phyloP scores from a whole-genome alignment of 768 basidiomycete species.

The Galerina marginata region DNA sequence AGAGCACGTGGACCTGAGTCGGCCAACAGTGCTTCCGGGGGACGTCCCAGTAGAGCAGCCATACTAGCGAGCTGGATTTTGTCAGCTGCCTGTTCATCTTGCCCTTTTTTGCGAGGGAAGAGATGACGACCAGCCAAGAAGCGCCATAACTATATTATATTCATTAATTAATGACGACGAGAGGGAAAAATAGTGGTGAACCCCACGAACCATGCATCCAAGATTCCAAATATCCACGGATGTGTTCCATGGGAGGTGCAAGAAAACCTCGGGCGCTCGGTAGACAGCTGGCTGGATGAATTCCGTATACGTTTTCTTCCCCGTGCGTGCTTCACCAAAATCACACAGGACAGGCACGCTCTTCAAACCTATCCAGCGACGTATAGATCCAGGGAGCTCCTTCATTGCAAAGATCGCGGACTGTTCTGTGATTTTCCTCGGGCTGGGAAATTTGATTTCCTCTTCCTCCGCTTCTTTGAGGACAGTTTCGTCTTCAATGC shows the following conservation, averaged over 20 bases:
- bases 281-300: constrained; percentile 13
- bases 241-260: constrained; percentile 29
- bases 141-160: background rate
- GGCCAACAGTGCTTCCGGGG: background rate
- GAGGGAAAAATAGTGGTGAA: background rate
- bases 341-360: background rate
- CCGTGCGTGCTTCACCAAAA: no score
- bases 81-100: background rate
- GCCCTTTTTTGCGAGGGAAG: background rate
- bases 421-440: background rate
- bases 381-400: background rate
- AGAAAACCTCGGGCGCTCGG: constrained; percentile 35
- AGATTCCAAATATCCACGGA: constrained; percentile 36
- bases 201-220: constrained; percentile 29
- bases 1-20: constrained; percentile 2
- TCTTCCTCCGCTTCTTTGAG: background rate
- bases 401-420: background rate
- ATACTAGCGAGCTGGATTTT: background rate
- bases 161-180: background rate
- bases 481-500: background rate
- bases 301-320: background rate
- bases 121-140: background rate
- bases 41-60: constrained; percentile 4
- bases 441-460: background rate
- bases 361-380: background rate